phyloP scores from a whole-genome alignment of 2,329 filamentous ascomycete genomes.

The Cylindrodendrum hubeiense region DNA sequence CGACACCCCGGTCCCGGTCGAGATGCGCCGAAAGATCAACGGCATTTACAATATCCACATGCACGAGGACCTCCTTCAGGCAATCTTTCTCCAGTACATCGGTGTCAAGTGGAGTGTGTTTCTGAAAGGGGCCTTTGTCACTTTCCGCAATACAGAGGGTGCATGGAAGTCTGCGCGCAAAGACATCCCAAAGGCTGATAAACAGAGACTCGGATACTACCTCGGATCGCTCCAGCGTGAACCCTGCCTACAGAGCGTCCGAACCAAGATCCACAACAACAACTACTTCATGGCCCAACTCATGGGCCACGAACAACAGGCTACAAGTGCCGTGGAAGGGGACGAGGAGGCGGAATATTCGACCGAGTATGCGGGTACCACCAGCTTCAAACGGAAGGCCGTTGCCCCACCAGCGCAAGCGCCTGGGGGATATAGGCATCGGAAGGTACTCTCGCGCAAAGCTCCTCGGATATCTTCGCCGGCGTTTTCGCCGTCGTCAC shows the following conservation, averaged over 20 bases:
- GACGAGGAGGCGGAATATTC: slow-evolving; percentile 55
- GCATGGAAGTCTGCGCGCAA: slow-evolving; percentile 52
- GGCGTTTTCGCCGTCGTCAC: too few species aligned
- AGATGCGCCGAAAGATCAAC: slow-evolving; percentile 61
- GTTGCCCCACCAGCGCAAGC: neutral
- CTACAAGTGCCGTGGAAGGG: slow-evolving; percentile 44
- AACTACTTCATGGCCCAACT: slow-evolving; percentile 62
- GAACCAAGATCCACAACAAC: slow-evolving; percentile 49
- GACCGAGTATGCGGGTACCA: slow-evolving; percentile 21
- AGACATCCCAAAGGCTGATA: slow-evolving; percentile 47
- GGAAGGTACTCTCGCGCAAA: slow-evolving; percentile 11
- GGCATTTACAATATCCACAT: slow-evolving; percentile 63
- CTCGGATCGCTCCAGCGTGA: slow-evolving; percentile 41
- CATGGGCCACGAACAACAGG: slow-evolving; percentile 47
- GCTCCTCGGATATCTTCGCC: neutral
- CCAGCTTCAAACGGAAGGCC: slow-evolving; percentile 18
- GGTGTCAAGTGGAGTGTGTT: slow-evolving; percentile 61
- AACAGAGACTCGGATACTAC: slow-evolving; percentile 51
- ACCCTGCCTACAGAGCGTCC: slow-evolving; percentile 44
- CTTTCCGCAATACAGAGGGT: slow-evolving; percentile 45
- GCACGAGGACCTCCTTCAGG: slow-evolving; percentile 65
- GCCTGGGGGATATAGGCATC: slow-evolving; percentile 10
- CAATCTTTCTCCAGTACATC: slow-evolving; percentile 64
- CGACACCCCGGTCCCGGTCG: slow-evolving; percentile 53
- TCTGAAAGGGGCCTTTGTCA: slow-evolving; percentile 53